A percentile compares a stretch with the other conserved stretches of the same genome.
Evolutionary conservation across 179 eudicot species (phyloP).

Genomic region (Corrigiola litoralis): DNA sequence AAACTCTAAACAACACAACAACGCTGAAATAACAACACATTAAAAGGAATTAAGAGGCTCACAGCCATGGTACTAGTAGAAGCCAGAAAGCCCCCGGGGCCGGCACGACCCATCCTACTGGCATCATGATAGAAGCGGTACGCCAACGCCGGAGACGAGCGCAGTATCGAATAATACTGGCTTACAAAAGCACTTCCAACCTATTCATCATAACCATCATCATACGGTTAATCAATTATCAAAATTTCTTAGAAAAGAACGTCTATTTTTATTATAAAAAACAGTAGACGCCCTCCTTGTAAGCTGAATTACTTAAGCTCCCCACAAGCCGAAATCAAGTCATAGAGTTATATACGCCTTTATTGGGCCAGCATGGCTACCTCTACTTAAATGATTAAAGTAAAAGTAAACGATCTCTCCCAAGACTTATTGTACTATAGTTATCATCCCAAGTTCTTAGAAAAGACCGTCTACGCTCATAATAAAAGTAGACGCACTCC

Average conservation of each 20-base stretch:
- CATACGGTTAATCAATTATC: slow-evolving; percentile 3
- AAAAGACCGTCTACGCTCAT: too few relatives aligned
- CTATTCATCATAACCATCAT: slow-evolving; percentile 24
- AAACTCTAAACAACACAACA: neutral
- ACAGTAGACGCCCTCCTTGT: neutral
- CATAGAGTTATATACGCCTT: too few relatives aligned
- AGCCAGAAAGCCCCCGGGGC: slow-evolving; percentile 45
- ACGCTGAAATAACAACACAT: neutral
- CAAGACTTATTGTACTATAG: too few relatives aligned
- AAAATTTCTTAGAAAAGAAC: neutral
- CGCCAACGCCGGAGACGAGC: slow-evolving; percentile 65
- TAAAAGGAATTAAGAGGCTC: slow-evolving; percentile 12
- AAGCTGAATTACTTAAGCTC: too few relatives aligned
- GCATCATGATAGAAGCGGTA: slow-evolving; percentile 69
- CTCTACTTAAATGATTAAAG: too few relatives aligned
- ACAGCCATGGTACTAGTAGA: slow-evolving; percentile 74
- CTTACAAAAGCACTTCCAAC: slow-evolving; percentile 85
- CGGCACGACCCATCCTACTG: slow-evolving; percentile 72
- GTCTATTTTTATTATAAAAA: neutral
- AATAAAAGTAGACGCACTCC: too few relatives aligned
- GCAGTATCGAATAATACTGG: slow-evolving; percentile 73
- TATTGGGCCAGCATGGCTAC: too few relatives aligned
- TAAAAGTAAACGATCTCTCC: too few relatives aligned
- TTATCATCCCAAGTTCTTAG: too few relatives aligned
- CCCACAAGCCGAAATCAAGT: too few relatives aligned